phyloP scores from a whole-genome alignment of 1,284 basidiomycete species.

The Hemileccinum hortonii region DNA sequence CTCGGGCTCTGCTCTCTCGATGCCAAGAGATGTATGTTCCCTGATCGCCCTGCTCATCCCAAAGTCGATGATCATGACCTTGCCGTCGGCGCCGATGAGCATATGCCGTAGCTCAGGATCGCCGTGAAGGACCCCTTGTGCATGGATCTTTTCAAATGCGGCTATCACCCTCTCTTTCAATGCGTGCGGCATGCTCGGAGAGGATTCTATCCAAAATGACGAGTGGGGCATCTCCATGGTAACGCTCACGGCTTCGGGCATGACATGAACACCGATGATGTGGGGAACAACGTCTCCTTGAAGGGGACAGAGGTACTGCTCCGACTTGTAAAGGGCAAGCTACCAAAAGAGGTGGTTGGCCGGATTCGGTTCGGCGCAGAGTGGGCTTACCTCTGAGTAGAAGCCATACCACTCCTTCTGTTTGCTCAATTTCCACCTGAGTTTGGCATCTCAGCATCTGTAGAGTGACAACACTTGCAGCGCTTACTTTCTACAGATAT shows the following conservation, averaged over 20 bases:
- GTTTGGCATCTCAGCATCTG: conserved; percentile 14
- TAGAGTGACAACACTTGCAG: background rate
- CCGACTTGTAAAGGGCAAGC: conserved; percentile 43
- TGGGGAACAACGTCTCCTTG: conserved; percentile 54
- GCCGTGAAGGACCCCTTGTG: conserved; percentile 50
- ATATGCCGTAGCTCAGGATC: conserved; percentile 53
- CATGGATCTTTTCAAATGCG: conserved; percentile 50
- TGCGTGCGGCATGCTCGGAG: conserved; percentile 48
- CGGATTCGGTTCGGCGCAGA: background rate
- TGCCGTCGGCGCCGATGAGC: conserved; percentile 55
- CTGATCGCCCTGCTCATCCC: conserved; percentile 43
- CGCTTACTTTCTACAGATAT: conserved; percentile 49
- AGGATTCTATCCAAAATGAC: conserved; percentile 58
- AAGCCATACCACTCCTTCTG: conserved; percentile 42
- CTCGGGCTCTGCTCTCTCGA: conserved; percentile 37
- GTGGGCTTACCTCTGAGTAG: conserved; percentile 39
- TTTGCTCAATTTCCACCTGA: conserved; percentile 40
- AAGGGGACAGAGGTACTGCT: conserved; percentile 46
- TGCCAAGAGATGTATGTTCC: conserved; percentile 37
- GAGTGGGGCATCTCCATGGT: conserved; percentile 54
- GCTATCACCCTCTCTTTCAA: conserved; percentile 50
- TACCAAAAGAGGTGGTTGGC: conserved; percentile 14
- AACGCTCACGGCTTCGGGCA: conserved; percentile 41
- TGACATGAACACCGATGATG: conserved; percentile 50
- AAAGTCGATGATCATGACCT: conserved; percentile 59